Percentiles rank a stretch among this genome's conserved stretches.
These are phyloP conservation scores for Leersia perrieri DNA, from an alignment of 176 grass and related monocot genomes.

Conservation along the genomic window DNA sequence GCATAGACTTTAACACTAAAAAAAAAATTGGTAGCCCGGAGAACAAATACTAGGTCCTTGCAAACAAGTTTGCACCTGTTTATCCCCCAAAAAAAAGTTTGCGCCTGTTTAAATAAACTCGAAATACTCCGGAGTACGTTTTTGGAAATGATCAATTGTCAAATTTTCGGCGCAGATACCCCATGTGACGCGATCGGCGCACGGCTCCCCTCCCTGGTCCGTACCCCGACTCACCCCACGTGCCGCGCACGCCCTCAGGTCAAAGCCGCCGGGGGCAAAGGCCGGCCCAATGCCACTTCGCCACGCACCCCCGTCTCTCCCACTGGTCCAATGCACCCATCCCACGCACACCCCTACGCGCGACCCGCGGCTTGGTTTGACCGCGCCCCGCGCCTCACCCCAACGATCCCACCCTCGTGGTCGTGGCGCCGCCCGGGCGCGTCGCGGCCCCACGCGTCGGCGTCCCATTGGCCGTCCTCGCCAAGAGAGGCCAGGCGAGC, in stretches of 20 bases:
- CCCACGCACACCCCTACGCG: not conserved
- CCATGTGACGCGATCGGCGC: not conserved
- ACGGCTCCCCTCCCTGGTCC: not conserved
- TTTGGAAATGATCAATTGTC: no score
- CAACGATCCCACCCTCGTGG: no score
- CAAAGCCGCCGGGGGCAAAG: not conserved
- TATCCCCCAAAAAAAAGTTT: no score
- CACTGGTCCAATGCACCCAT: not conserved
- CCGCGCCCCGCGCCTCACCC: not conserved
- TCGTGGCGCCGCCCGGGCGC: not conserved
- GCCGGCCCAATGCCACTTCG: not conserved
- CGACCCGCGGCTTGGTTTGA: conserved; percentile 21
- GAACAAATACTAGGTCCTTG: no score
- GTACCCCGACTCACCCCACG: not conserved
- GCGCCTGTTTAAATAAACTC: no score
- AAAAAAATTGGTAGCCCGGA: no score
- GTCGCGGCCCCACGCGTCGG: conserved; percentile 15
- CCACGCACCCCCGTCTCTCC: not conserved
- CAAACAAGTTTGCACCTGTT: no score
- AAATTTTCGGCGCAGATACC: not conserved
- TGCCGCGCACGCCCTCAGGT: no score
- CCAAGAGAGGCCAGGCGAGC: conserved; percentile 5
- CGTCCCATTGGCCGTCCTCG: not conserved
- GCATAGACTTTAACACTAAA: no score
- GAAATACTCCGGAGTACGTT: no score